Evolutionary conservation across 495 filamentous ascomycete genomes (phyloP), one percentile per base, ranked within the genome.

Genomic region (Penicillium arizonense): DNA sequence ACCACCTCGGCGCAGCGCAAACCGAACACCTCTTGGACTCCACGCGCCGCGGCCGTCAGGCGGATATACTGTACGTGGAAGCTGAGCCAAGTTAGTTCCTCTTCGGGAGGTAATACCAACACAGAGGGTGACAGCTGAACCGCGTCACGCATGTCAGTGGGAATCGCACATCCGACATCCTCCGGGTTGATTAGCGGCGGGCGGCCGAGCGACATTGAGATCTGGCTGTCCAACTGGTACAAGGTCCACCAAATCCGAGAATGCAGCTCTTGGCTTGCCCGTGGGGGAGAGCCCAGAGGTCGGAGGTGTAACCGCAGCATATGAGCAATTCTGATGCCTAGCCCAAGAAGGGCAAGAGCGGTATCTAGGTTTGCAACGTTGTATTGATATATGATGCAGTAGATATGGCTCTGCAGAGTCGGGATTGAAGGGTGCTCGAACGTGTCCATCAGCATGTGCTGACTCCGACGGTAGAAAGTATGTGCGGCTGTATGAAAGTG

Each of bases 381-480:
- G 28, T 21, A 53, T 0, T 59, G 43, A 33, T 65, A 65, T 12
- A 65, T 53, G n/a, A 59, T 48, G 14, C 52, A 62, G 30, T 59
- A 65, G 14, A 62, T 54, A 16, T 57, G 45, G 35, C 52, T 49
- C 26, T 65, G 58, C 32, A 65, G 10, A 4, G 59, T 55, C 44
- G 42, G 52, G 10, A 62, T 46, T 2, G 52, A 52, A 6, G 55
- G 59, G 2, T 28, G 39, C 23, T 62, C 59, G 0, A 62, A 44
- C 26, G 55, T 47, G 7, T 56, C 43, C 3, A 48, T 44, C n/a
- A 62, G 33, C 8, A 55, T 16, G 14, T n/a, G 23, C 26, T 62
- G 59, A 26, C 50, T 40, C 3, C 59, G 46, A 13, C 42, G 41
- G 34, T 47, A 62, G 23, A 41, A 36, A 9, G 28, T 33, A 50